Base-by-base conservation (phyloP, 2,329 filamentous ascomycete species). In the Cladorrhinum sp. region DNA sequence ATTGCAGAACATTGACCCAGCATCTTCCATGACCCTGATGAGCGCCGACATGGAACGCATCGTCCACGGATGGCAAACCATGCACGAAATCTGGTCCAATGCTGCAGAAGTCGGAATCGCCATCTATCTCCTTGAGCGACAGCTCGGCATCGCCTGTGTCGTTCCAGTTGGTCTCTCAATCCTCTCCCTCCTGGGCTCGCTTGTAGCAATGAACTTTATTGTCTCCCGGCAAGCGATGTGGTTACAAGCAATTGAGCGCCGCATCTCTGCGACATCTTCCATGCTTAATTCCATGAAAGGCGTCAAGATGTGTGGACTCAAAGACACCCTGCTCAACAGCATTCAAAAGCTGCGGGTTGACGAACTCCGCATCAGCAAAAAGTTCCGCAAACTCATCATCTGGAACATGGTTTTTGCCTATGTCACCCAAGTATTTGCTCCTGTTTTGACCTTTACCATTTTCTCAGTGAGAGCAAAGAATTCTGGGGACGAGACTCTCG, bases 41-140 rank as follows among this genome's bases (percentile, higher is more conserved):
- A 78, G 73, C 58, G 74, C 77, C 2, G 79, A 82, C 52, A 70
- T 81, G 9, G 79, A 80, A 59, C 72, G 75, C 4, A 74, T 81
- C 2, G 66, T 71, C 1, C 50, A 65, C 0, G 78, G 75, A 0
- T 68, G 73, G 3, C 58, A 65, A 2, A 64, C 58, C 1, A 58
- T 78, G 29, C 79, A 91, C 13, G 86, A 90, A 49, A 79, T 93
- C 1, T 89, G 89, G 71, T 78, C 78, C 48, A 79, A 83, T 54
- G 75, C 81, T 1, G 79, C 81, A 59, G 79, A 83, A 60, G 78
- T 83, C 23, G 76, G 75, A 7, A 84, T 86, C 2, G 80, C 85
- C 1, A 81, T 90, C 23, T 84, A 74, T 67, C 71, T 84, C 0
- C 70, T 85, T 0, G 71, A 81, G 20, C 65, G 65, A 3, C 74